These are phyloP conservation scores for Kazachstania sp. DNA, from an alignment of 1,139 yeast species.

Conservation along the genomic window DNA sequence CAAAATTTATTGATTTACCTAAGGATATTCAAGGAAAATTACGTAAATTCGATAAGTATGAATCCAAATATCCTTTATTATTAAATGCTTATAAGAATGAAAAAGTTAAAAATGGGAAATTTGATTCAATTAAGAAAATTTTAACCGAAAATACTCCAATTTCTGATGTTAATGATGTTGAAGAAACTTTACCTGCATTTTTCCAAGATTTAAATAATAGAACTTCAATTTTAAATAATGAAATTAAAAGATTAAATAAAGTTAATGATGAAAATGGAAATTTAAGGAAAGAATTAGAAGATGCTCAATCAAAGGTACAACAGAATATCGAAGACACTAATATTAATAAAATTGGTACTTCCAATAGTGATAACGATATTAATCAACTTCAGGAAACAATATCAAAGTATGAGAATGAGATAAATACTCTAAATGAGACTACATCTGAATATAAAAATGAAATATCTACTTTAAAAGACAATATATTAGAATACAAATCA, in stretches of 20 bases:
- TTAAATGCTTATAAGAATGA: conserved; percentile 79
- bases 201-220: conserved; percentile 56
- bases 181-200: conserved; percentile 59
- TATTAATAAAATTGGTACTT: not conserved
- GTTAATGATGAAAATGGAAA: conserved; percentile 1
- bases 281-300: conserved; percentile 3
- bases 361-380: not conserved
- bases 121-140: conserved; percentile 60
- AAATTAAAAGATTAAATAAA: conserved; percentile 31
- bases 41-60: conserved; percentile 76
- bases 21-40: conserved; percentile 52
- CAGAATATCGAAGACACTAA: not conserved
- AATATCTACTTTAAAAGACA: not conserved
- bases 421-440: not conserved
- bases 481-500: not conserved
- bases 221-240: conserved; percentile 43
- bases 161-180: conserved; percentile 58
- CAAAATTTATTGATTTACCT: conserved; percentile 38
- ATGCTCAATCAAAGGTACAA: not conserved
- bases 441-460: not conserved
- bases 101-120: conserved; percentile 55
- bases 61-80: conserved; percentile 75
- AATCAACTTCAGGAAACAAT: not conserved
- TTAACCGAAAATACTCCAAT: conserved; percentile 77
- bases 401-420: not conserved